A percentile compares a stretch with the other conserved stretches of the same genome.
These are phyloP conservation scores for Aureobasidium musti DNA, from an alignment of 2,329 filamentous ascomycete species.

Conservation along the genomic window DNA sequence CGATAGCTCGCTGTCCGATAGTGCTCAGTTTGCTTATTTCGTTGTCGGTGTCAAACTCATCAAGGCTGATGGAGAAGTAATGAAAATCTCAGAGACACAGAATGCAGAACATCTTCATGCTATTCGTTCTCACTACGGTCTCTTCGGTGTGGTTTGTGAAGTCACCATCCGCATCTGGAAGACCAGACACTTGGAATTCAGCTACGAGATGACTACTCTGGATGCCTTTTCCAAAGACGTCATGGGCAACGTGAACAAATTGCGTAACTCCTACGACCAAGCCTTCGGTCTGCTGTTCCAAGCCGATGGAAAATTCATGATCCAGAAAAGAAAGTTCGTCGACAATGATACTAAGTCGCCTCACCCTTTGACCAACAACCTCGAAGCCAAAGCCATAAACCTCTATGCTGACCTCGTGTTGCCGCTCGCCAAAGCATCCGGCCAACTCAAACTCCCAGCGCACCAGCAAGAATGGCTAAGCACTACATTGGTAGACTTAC, in stretches of 20 bases:
- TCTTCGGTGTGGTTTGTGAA: constrained; percentile 30
- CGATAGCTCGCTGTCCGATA: constrained; percentile 24
- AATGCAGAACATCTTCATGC: constrained; percentile 26
- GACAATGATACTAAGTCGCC: neutral
- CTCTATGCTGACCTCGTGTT: neutral
- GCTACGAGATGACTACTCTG: constrained; percentile 24
- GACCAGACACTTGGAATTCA: constrained; percentile 27
- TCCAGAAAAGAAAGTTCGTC: constrained; percentile 27
- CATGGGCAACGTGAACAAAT: constrained; percentile 4
- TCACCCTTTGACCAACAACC: constrained; percentile 16
- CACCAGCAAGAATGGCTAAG: neutral
- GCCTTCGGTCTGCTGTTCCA: constrained; percentile 30
- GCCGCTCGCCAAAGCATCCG: neutral
- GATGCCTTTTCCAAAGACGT: constrained; percentile 17
- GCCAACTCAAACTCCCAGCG: neutral
- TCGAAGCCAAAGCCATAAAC: constrained; percentile 1
- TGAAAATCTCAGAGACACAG: constrained; percentile 28
- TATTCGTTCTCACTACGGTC: constrained; percentile 30
- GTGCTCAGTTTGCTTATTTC: constrained; percentile 27
- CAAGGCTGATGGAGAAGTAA: constrained; percentile 15
- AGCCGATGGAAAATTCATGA: constrained; percentile 26
- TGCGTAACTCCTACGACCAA: constrained; percentile 24
- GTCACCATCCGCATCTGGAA: constrained; percentile 27
- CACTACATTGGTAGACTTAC: neutral
- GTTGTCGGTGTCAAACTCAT: constrained; percentile 30